Evolutionary conservation across 2,329 filamentous ascomycete genomes (phyloP).

Genomic region (Mycosphaerella sp.): DNA sequence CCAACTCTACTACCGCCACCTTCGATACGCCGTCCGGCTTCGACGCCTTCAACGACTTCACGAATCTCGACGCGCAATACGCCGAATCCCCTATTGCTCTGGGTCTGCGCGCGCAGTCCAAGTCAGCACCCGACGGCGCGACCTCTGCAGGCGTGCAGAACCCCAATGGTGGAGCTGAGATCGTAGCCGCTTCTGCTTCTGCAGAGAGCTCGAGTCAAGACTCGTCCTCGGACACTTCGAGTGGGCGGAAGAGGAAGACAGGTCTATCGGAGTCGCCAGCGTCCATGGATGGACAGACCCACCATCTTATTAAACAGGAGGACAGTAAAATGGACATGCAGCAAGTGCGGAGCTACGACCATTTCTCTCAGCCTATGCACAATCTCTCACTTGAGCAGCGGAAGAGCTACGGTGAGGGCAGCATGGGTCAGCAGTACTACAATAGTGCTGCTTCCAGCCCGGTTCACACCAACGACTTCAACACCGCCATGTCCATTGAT

Average conservation of each 20-base stretch:
- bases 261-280: conserved; percentile 34
- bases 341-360: conserved; percentile 26
- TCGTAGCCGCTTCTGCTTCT: conserved; percentile 31
- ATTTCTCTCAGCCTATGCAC: conserved; percentile 30
- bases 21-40: conserved; percentile 25
- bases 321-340: conserved; percentile 26
- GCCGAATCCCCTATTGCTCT: conserved; percentile 23
- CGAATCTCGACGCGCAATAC: conserved; percentile 28
- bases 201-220: conserved; percentile 39
- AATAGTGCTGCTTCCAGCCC: conserved; percentile 55
- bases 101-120: conserved; percentile 27
- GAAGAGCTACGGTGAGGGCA: conserved; percentile 29
- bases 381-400: conserved; percentile 31
- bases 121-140: conserved; percentile 23
- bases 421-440: conserved; percentile 50
- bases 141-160: conserved; percentile 13
- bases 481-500: conserved; percentile 27
- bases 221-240: conserved; percentile 38
- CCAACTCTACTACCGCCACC: conserved; percentile 20
- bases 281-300: conserved; percentile 13
- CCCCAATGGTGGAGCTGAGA: conserved; percentile 10
- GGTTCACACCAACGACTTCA: conserved; percentile 27
- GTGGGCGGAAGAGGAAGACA: conserved; percentile 37
- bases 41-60: conserved; percentile 24
- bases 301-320: conserved; percentile 25